Percentiles rank a stretch among this genome's conserved stretches.
These are phyloP conservation scores for Gracilaria caudata DNA, from an alignment of 23 red algal genomes.

Conservation along the genomic window DNA sequence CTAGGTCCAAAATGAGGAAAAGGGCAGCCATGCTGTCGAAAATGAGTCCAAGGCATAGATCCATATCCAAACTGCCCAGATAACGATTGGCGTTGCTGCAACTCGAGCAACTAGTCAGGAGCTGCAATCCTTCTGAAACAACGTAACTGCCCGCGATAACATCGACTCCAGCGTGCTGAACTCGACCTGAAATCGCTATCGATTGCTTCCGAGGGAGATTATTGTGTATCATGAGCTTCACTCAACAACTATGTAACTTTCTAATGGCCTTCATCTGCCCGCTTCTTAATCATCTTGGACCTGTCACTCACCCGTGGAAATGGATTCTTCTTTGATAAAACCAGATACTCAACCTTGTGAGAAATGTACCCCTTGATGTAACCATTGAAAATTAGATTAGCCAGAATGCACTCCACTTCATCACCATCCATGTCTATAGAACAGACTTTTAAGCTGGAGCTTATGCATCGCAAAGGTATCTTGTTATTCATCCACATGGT, in stretches of 20 bases:
- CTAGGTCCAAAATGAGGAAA: conserved; percentile 57
- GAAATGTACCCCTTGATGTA: conserved; percentile 95
- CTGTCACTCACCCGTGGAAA: conserved; percentile 70
- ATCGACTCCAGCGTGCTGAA: background rate
- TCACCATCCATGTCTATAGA: conserved; percentile 68
- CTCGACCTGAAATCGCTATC: background rate
- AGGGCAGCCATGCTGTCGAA: background rate
- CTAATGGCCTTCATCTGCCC: background rate
- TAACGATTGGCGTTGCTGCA: background rate
- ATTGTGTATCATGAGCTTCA: background rate
- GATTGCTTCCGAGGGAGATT: background rate
- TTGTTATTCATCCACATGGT: conserved; percentile 42
- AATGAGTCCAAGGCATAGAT: background rate
- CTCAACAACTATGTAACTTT: background rate
- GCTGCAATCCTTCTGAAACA: background rate
- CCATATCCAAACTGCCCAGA: background rate
- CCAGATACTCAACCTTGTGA: conserved; percentile 85
- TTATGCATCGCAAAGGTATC: conserved; percentile 46
- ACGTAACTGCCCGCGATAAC: background rate
- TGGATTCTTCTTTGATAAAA: conserved; percentile 81
- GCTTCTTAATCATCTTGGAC: conserved; percentile 32
- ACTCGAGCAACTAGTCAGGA: background rate
- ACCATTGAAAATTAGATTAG: conserved; percentile 86
- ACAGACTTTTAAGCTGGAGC: conserved; percentile 47
- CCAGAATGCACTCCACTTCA: conserved; percentile 91